These are phyloP conservation scores for Fusarium sp. DNA, from an alignment of 2,329 filamentous ascomycete genomes.

Conservation along the genomic window DNA sequence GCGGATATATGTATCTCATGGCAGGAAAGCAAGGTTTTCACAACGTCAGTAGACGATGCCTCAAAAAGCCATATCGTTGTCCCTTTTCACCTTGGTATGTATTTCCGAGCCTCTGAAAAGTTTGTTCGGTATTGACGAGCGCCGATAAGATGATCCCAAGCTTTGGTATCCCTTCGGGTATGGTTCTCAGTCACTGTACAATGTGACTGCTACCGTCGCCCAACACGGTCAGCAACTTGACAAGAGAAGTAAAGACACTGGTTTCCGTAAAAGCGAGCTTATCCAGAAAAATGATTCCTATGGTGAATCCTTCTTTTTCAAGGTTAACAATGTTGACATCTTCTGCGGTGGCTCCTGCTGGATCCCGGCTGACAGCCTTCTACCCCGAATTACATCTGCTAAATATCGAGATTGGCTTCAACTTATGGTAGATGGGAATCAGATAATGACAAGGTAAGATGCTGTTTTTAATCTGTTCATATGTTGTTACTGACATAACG, in stretches of 20 bases:
- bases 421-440: slow-evolving; percentile 68
- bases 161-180: slow-evolving; percentile 18
- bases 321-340: slow-evolving; percentile 75
- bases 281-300: slow-evolving; percentile 61
- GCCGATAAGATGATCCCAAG: neutral
- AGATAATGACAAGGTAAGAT: slow-evolving; percentile 38
- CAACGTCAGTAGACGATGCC: neutral
- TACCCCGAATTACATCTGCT: slow-evolving; percentile 61
- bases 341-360: slow-evolving; percentile 83
- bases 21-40: neutral
- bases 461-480: too few species aligned
- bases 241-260: neutral
- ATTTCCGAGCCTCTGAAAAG: too few species aligned
- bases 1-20: neutral
- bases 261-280: slow-evolving; percentile 27
- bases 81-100: neutral
- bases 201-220: too few species aligned
- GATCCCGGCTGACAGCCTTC: slow-evolving; percentile 83
- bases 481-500: too few species aligned
- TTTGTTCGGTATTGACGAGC: neutral
- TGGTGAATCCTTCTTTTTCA: slow-evolving; percentile 81
- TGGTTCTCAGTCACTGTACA: neutral
- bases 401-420: slow-evolving; percentile 76
- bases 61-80: neutral
- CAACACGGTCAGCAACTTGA: slow-evolving; percentile 1